Conservation (phyloP, 1,284 basidiomycete genomes). For the Boletellus deceptivus region DNA sequence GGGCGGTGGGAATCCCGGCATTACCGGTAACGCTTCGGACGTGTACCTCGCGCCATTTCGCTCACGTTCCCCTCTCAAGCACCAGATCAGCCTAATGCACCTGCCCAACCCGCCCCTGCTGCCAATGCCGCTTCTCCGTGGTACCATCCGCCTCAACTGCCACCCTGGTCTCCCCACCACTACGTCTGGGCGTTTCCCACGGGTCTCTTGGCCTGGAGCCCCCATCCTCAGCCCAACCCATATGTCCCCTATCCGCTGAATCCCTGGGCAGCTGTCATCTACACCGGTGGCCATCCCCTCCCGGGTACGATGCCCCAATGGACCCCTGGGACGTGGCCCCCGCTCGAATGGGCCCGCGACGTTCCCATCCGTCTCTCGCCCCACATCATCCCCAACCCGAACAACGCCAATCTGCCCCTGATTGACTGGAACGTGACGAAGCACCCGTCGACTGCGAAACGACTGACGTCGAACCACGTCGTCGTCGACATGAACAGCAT, state of each 20-base stretch:
- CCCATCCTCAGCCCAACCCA: conserved; percentile 28
- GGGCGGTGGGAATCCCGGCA: conserved; percentile 18
- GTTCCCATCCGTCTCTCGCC: conserved; percentile 32
- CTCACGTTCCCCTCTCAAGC: conserved; percentile 4
- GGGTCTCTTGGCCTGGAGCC: conserved; percentile 31
- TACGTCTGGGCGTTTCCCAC: conserved; percentile 24
- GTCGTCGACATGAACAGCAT: conserved; percentile 24
- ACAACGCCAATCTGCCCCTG: conserved; percentile 30
- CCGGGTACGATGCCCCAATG: conserved; percentile 31
- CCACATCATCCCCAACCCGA: conserved; percentile 37
- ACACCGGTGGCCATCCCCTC: conserved; percentile 33
- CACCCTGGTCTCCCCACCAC: conserved; percentile 18
- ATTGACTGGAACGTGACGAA: conserved; percentile 39
- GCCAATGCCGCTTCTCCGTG: conserved; percentile 1
- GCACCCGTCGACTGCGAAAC: conserved; percentile 33
- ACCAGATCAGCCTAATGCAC: conserved; percentile 10
- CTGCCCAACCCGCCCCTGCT: neutral
- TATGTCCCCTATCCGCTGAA: conserved; percentile 12
- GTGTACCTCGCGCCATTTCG: neutral
- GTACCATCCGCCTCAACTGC: conserved; percentile 4
- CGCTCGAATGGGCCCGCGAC: conserved; percentile 22
- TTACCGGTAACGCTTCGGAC: conserved; percentile 19
- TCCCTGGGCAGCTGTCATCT: conserved; percentile 14
- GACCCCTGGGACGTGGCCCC: conserved; percentile 33
- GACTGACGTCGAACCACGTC: conserved; percentile 33